A percentile compares a stretch with the other conserved stretches of the same genome.
phyloP scores from a whole-genome alignment of 805 yeast genomes.

The Soucietia sequanensis region DNA sequence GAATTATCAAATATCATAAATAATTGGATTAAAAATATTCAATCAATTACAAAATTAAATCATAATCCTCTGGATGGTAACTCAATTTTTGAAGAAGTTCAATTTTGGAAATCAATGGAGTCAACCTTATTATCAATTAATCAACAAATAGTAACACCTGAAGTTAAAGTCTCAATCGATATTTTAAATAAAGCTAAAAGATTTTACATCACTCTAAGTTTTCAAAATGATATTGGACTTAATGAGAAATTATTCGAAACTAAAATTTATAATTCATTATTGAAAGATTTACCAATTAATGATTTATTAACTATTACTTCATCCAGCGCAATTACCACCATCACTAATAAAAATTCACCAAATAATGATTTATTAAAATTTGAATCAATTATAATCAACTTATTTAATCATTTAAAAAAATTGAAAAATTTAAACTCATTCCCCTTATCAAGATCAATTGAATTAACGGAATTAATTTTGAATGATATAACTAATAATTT shows the following conservation, averaged over 20 bases:
- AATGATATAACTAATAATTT: conserved; percentile 52
- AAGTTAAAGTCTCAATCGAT: conserved; percentile 56
- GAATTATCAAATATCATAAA: conserved; percentile 68
- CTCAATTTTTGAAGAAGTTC: conserved; percentile 59
- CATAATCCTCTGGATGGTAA: conserved; percentile 57
- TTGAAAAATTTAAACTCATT: conserved; percentile 52
- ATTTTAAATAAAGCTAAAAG: conserved; percentile 69
- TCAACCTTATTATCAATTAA: conserved; percentile 53
- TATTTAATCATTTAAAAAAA: conserved; percentile 65
- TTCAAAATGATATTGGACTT: conserved; percentile 69
- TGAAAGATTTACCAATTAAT: conserved; percentile 69
- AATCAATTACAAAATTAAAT: conserved; percentile 51
- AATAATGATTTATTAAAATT: conserved; percentile 38
- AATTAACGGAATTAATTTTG: conserved; percentile 64
- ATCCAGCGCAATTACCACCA: too few species aligned
- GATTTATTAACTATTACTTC: conserved; percentile 36
- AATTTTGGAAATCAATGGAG: conserved; percentile 78
- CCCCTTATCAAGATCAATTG: conserved; percentile 63
- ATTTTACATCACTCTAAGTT: conserved; percentile 74
- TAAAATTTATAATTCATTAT: conserved; percentile 55
- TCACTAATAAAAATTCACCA: conserved; percentile 8
- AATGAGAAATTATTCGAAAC: conserved; percentile 52
- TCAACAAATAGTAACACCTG: conserved; percentile 54
- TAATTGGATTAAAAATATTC: conserved; percentile 68
- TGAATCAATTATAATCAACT: conserved; percentile 39